phyloP scores from a whole-genome alignment of 23 red algal species.

The Gracilaria gracilis region DNA sequence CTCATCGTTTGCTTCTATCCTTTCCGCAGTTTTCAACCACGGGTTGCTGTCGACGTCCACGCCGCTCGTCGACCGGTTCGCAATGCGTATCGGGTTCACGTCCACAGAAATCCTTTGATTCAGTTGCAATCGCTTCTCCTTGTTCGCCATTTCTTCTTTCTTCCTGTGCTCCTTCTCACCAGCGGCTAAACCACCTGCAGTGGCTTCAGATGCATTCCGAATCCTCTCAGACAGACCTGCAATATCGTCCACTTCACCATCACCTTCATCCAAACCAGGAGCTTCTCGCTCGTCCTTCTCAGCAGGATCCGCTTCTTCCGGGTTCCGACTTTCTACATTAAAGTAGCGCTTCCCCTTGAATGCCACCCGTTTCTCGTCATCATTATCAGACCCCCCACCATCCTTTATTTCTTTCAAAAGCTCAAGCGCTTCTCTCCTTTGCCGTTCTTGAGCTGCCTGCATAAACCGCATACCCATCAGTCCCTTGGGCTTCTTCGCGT shows the following conservation, averaged over 20 bases:
- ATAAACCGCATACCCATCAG: slow-evolving; percentile 77
- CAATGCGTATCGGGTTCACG: not conserved
- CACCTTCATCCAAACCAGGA: not conserved
- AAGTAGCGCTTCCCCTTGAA: slow-evolving; percentile 27
- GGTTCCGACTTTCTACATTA: not conserved
- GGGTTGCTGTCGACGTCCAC: slow-evolving; percentile 18
- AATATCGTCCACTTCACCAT: not conserved
- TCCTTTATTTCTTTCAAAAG: slow-evolving; percentile 74
- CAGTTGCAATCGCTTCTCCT: not conserved
- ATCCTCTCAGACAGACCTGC: not conserved
- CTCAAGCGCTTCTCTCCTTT: slow-evolving; percentile 50
- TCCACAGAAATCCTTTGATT: not conserved
- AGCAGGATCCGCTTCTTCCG: not conserved
- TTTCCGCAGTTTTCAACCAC: not conserved
- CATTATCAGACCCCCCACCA: slow-evolving; percentile 10
- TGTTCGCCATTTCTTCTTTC: not conserved
- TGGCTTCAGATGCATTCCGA: slow-evolving; percentile 4
- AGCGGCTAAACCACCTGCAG: not conserved
- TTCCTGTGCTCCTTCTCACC: not conserved
- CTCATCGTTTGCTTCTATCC: not conserved
- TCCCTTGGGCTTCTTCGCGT: slow-evolving; percentile 39
- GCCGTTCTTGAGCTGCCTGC: slow-evolving; percentile 75
- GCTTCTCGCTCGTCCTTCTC: not conserved
- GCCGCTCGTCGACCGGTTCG: not conserved
- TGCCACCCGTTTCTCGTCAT: not conserved